Conservation (phyloP, 257 asterid species). For the Rauvolfia tetraphylla region DNA sequence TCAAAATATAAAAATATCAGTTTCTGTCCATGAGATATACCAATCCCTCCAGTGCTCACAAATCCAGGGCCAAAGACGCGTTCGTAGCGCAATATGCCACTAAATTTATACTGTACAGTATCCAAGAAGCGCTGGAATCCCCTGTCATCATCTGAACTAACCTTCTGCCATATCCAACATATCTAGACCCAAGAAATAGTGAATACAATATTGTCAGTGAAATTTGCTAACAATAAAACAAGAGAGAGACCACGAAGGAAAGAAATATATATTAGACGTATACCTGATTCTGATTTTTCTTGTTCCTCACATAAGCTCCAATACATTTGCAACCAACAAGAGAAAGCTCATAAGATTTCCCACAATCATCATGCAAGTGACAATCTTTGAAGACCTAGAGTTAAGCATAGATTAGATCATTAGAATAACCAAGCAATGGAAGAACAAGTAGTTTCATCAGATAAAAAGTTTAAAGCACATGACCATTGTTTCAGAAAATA, state of each 20-base stretch:
- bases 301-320: conserved; percentile 86
- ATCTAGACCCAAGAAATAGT: conserved; percentile 45
- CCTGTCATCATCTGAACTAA: conserved; percentile 63
- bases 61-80: conserved; percentile 91
- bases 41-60: conserved; percentile 98
- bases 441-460: neutral
- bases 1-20: neutral
- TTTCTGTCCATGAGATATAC: conserved; percentile 34
- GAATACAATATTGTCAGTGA: neutral
- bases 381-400: conserved; percentile 78
- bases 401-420: conserved; percentile 12
- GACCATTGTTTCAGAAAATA: neutral
- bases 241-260: neutral
- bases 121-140: conserved; percentile 93
- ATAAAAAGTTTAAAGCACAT: neutral
- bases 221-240: neutral
- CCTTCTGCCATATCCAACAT: conserved; percentile 95
- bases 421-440: conserved; percentile 11
- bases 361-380: conserved; percentile 43
- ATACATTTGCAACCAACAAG: conserved; percentile 83
- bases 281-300: conserved; percentile 95
- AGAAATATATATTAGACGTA: neutral
- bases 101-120: conserved; percentile 80
- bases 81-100: conserved; percentile 85
- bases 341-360: conserved; percentile 67